Conservation (phyloP, 805 yeast species). For the Debaryomyces tyrocola region DNA sequence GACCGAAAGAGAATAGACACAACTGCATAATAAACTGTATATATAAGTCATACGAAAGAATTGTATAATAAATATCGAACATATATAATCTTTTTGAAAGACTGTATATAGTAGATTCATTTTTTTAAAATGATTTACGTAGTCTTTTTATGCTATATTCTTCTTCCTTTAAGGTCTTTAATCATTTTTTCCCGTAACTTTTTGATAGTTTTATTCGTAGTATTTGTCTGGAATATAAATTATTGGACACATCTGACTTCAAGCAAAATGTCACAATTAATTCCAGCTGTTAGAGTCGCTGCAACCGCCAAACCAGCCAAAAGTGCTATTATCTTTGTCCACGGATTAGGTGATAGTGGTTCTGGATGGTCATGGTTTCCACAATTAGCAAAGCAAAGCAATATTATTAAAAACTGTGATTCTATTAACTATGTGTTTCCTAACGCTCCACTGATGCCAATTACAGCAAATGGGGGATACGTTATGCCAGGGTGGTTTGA, state of each 20-base stretch:
- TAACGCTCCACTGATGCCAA: constrained; percentile 74
- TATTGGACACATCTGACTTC: no score
- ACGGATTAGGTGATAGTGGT: constrained; percentile 92
- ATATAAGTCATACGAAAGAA: neutral
- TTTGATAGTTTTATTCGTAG: no score
- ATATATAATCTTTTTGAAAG: neutral
- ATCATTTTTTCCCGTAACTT: no score
- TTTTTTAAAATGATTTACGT: no score
- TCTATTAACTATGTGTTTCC: constrained; percentile 77
- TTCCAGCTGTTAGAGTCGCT: constrained; percentile 25
- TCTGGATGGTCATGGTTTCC: constrained; percentile 87
- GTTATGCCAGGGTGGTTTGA: constrained; percentile 89
- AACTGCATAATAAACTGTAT: neutral
- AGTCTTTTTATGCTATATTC: neutral
- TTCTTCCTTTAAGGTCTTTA: neutral
- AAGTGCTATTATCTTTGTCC: constrained; percentile 71
- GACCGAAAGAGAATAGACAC: neutral
- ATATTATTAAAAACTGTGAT: constrained; percentile 48
- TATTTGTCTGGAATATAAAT: no score
- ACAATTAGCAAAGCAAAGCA: constrained; percentile 49
- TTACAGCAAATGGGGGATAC: constrained; percentile 66
- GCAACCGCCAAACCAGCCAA: constrained; percentile 30
- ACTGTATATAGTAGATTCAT: constrained; percentile 2
- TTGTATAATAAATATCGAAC: no score
- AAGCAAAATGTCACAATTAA: constrained; percentile 6